Percentiles rank a stretch among this genome's conserved stretches.
These are phyloP conservation scores for Aspergillus diversus DNA, from an alignment of 495 filamentous ascomycete species.

Conservation along the genomic window DNA sequence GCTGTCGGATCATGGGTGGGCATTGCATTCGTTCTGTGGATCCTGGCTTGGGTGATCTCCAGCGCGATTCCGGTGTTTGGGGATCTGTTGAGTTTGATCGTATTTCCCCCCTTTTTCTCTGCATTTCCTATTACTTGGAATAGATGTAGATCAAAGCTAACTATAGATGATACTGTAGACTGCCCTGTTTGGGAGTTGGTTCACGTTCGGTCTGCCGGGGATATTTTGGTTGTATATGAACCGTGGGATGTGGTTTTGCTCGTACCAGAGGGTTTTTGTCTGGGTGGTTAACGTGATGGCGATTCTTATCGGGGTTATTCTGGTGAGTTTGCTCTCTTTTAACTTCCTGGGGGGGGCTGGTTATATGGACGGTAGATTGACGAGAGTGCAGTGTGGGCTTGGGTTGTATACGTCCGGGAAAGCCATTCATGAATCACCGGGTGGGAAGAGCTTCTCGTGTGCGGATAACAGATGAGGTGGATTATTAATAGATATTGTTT, in stretches of 20 bases:
- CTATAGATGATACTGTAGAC: conserved; percentile 1
- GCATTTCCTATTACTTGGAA: conserved; percentile 8
- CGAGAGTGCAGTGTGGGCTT: conserved; percentile 8
- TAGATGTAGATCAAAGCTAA: not conserved
- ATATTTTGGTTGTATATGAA: conserved; percentile 52
- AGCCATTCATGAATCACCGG: conserved; percentile 18
- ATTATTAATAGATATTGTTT: too few species aligned
- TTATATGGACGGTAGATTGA: not conserved
- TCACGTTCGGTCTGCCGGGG: conserved; percentile 47
- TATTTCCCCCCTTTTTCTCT: conserved; percentile 12
- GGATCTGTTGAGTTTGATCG: conserved; percentile 58
- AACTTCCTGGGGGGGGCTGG: not conserved
- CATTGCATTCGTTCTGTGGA: conserved; percentile 58
- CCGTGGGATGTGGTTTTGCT: conserved; percentile 33
- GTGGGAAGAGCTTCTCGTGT: conserved; percentile 20
- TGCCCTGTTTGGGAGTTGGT: conserved; percentile 33
- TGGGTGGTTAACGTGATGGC: conserved; percentile 35
- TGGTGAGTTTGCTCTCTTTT: conserved; percentile 33
- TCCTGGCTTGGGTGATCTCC: conserved; percentile 72
- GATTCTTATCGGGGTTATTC: conserved; percentile 36
- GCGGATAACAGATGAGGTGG: conserved; percentile 13
- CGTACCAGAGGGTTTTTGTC: conserved; percentile 36
- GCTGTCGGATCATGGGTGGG: conserved; percentile 56
- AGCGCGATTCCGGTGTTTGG: conserved; percentile 75
- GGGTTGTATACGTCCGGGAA: conserved; percentile 22